Conservation (phyloP, 805 yeast genomes). For the Saturnispora sanitii region DNA sequence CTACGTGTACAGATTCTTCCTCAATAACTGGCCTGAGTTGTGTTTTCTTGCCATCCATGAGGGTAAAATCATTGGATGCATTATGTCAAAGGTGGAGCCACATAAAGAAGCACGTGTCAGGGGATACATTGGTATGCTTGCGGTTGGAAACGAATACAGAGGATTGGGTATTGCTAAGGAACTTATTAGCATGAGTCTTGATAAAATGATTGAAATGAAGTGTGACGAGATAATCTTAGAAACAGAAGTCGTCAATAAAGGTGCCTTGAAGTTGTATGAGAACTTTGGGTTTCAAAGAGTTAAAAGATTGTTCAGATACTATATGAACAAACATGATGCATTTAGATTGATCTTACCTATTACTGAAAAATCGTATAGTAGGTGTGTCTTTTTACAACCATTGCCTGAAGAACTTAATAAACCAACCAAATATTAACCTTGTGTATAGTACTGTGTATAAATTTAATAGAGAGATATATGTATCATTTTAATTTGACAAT, state of each 20-base stretch:
- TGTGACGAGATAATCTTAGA: conserved; percentile 92
- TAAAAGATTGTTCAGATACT: conserved; percentile 70
- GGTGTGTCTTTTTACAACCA: conserved; percentile 44
- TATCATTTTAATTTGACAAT: no score
- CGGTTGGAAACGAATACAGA: conserved; percentile 61
- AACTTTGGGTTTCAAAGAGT: conserved; percentile 30
- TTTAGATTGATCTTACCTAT: conserved; percentile 77
- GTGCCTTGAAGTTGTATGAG: conserved; percentile 29
- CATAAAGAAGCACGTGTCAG: conserved; percentile 67
- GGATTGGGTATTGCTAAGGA: conserved; percentile 76
- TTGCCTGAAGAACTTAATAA: conserved; percentile 16
- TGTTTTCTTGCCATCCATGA: conserved; percentile 52
- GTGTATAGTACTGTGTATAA: no score
- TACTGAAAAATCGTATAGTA: conserved; percentile 42
- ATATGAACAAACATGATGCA: conserved; percentile 89
- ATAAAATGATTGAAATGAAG: conserved; percentile 47
- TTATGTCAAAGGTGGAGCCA: conserved; percentile 70
- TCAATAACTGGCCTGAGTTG: conserved; percentile 84
- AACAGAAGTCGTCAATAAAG: conserved; percentile 70
- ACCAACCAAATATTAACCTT: conserved; percentile 21
- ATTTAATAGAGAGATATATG: neutral
- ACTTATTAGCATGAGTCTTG: conserved; percentile 53
- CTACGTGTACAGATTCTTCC: conserved; percentile 83
- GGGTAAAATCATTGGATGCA: conserved; percentile 57
- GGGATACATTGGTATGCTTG: conserved; percentile 96